These are phyloP conservation scores for Myriosclerotinia curreyana DNA, from an alignment of 2,329 filamentous ascomycete species.

Conservation along the genomic window DNA sequence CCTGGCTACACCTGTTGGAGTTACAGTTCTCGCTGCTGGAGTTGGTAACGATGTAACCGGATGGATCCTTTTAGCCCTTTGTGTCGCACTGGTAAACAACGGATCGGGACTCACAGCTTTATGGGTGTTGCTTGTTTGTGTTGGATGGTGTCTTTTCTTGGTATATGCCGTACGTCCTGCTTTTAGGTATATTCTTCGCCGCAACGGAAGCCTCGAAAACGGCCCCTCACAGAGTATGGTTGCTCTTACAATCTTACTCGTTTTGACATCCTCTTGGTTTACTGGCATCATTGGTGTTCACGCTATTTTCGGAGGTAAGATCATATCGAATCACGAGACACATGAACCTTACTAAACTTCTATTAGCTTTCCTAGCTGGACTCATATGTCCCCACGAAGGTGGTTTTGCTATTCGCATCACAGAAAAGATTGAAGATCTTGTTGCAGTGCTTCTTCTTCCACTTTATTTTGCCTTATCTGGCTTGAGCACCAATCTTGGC, in stretches of 20 bases:
- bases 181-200: constrained; percentile 71
- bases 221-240: constrained; percentile 85
- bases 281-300: constrained; percentile 90
- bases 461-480: constrained; percentile 90
- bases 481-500: constrained; percentile 82
- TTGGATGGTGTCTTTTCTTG: constrained; percentile 75
- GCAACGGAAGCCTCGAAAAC: constrained; percentile 76
- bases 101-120: constrained; percentile 77
- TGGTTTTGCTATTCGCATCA: constrained; percentile 85
- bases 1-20: constrained; percentile 75
- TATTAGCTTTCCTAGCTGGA: constrained; percentile 73
- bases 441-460: constrained; percentile 81
- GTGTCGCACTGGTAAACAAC: constrained; percentile 89
- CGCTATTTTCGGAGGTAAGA: constrained; percentile 72
- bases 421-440: constrained; percentile 92
- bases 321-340: neutral
- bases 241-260: constrained; percentile 74
- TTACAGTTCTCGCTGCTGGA: constrained; percentile 85
- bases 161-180: constrained; percentile 67
- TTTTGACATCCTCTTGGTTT: constrained; percentile 78
- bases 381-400: constrained; percentile 87
- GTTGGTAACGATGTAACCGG: constrained; percentile 90
- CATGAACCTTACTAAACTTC: constrained; percentile 10
- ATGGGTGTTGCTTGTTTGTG: constrained; percentile 73
- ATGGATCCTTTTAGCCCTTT: constrained; percentile 90